Conservation (phyloP, 2,329 filamentous ascomycete species). For the Penicillium expansum region DNA sequence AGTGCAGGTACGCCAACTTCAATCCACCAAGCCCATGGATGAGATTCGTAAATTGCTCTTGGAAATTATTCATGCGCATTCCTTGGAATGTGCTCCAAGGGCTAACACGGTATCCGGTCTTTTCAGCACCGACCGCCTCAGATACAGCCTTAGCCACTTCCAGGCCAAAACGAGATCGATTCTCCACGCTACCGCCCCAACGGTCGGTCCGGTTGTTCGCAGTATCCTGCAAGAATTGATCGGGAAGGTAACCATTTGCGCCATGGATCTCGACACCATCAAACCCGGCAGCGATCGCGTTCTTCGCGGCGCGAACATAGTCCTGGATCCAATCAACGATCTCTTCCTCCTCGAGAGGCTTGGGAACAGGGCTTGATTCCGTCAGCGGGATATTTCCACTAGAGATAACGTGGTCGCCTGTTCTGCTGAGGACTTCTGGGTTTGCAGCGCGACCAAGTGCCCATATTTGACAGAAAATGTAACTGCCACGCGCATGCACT, state of each 20-base stretch:
- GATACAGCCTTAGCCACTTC: constrained; percentile 49
- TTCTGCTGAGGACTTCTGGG: constrained; percentile 25
- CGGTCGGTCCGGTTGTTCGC: constrained; percentile 49
- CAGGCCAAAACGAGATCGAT: constrained; percentile 53
- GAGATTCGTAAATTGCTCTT: constrained; percentile 44
- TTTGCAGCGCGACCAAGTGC: constrained; percentile 56
- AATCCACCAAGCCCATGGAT: constrained; percentile 52
- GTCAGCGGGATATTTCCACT: constrained; percentile 12
- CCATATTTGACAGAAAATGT: constrained; percentile 62
- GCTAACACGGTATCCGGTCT: constrained; percentile 46
- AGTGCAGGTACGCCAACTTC: constrained; percentile 59
- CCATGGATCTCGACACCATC: too few relatives aligned
- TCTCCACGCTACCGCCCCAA: constrained; percentile 53
- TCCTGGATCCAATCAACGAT: constrained; percentile 42
- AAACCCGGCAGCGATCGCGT: constrained; percentile 55
- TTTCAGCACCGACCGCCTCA: constrained; percentile 45
- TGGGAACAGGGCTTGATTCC: constrained; percentile 30
- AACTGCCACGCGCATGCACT: constrained; percentile 60
- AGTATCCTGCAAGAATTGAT: constrained; percentile 51
- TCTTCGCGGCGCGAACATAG: constrained; percentile 46
- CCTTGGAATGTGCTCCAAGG: constrained; percentile 40
- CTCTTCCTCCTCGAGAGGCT: constrained; percentile 37
- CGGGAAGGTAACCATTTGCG: constrained; percentile 51
- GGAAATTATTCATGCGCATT: constrained; percentile 56
- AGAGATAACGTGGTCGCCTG: constrained; percentile 13